Conservation (phyloP, 2,329 filamentous ascomycete species). For the Ophiostoma novo-ulmi region DNA sequence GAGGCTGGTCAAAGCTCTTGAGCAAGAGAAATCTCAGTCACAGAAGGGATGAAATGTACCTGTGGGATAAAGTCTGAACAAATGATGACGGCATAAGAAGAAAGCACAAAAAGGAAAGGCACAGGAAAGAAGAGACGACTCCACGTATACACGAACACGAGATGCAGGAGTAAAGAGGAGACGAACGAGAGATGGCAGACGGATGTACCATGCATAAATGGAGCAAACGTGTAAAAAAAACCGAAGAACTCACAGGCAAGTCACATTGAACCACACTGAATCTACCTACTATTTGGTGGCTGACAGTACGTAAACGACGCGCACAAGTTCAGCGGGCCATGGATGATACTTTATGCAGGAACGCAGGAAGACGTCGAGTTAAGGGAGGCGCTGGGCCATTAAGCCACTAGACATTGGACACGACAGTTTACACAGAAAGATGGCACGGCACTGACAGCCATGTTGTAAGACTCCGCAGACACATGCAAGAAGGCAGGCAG, state of each 20-base stretch:
- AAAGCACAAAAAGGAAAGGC: neutral
- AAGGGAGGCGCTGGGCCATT: neutral
- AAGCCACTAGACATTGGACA: neutral
- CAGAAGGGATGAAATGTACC: neutral
- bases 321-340: slow-evolving; percentile 3
- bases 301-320: neutral
- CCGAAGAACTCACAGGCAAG: neutral
- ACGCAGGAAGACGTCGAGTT: neutral
- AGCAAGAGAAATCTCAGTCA: neutral
- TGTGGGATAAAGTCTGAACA: too few relatives aligned
- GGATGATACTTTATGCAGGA: neutral
- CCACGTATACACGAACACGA: slow-evolving; percentile 9
- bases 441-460: neutral
- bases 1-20: neutral
- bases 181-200: neutral
- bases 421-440: neutral
- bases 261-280: neutral
- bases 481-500: neutral
- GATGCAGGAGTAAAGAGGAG: neutral
- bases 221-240: slow-evolving; percentile 1
- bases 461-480: neutral
- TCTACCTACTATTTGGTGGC: neutral
- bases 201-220: slow-evolving; percentile 8
- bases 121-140: neutral
- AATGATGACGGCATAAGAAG: neutral